Percentiles rank a stretch among this genome's conserved stretches.
These are phyloP conservation scores for Fusarium proliferatum DNA, from an alignment of 2,329 filamentous ascomycete species.

Conservation along the genomic window DNA sequence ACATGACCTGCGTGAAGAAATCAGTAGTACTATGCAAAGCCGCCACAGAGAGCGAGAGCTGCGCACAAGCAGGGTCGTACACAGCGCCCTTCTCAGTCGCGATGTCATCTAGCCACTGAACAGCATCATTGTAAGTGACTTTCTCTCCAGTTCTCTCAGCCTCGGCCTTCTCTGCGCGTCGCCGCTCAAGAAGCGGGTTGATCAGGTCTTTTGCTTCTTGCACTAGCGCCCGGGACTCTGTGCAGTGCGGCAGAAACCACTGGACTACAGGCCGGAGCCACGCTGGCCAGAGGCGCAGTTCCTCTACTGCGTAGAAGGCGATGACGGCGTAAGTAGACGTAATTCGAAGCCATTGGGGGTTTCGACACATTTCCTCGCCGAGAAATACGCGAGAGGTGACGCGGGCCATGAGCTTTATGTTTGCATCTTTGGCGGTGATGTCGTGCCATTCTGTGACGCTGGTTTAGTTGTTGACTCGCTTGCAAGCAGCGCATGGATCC, in stretches of 20 bases:
- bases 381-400: not conserved
- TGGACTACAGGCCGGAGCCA: not conserved
- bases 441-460: not conserved
- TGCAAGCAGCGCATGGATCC: not conserved
- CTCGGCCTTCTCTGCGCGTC: not conserved
- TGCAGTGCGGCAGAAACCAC: not conserved
- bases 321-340: not conserved
- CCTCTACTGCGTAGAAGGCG: not conserved
- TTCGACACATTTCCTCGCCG: not conserved
- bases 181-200: not conserved
- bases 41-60: not conserved
- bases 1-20: not conserved
- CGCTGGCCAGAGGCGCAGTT: not conserved
- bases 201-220: accelerated
- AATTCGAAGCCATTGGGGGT: not conserved
- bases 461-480: not conserved
- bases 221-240: not conserved
- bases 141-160: not conserved
- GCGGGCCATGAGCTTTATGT: not conserved
- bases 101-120: not conserved
- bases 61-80: not conserved
- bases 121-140: not conserved
- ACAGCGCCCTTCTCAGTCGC: accelerated
- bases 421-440: not conserved
- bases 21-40: not conserved